Evolutionary conservation across 768 basidiomycete species (phyloP).

Genomic region (Trichaptum fuscoviolaceum): DNA sequence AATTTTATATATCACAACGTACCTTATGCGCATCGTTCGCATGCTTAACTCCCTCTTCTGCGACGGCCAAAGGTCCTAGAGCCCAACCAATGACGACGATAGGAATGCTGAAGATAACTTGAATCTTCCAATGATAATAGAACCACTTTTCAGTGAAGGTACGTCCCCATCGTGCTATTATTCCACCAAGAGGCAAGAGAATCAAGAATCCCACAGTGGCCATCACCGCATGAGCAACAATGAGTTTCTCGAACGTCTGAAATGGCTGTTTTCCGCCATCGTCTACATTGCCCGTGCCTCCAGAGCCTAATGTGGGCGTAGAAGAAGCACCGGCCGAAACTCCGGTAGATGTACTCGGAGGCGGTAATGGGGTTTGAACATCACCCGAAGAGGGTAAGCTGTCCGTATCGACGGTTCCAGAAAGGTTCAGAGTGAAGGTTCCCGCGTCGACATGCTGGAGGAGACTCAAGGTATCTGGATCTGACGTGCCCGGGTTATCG

Average conservation of each 20-base stretch:
- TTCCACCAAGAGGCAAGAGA: slow-evolving; percentile 46
- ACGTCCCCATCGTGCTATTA: slow-evolving; percentile 51
- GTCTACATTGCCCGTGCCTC: slow-evolving; percentile 2
- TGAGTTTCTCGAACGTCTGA: slow-evolving; percentile 34
- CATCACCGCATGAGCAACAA: slow-evolving; percentile 49
- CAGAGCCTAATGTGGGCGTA: slow-evolving; percentile 2
- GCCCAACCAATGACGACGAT: slow-evolving; percentile 44
- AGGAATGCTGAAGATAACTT: slow-evolving; percentile 44
- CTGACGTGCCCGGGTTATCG: slow-evolving; percentile 23
- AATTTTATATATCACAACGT: slow-evolving; percentile 11
- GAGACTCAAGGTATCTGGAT: slow-evolving; percentile 25
- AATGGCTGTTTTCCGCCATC: slow-evolving; percentile 14
- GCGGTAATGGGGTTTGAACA: slow-evolving; percentile 5
- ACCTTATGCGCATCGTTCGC: slow-evolving; percentile 48
- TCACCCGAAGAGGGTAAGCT: slow-evolving; percentile 11
- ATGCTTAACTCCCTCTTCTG: slow-evolving; percentile 36
- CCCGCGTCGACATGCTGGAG: slow-evolving; percentile 33
- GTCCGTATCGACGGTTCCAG: slow-evolving; percentile 20
- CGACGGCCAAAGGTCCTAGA: slow-evolving; percentile 43
- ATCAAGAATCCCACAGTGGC: slow-evolving; percentile 52
- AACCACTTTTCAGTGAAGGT: slow-evolving; percentile 51
- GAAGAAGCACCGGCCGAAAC: slow-evolving; percentile 3
- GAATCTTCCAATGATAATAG: slow-evolving; percentile 46
- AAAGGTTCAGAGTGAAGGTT: slow-evolving; percentile 27
- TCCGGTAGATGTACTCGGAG: slow-evolving; percentile 11